Conservation (phyloP, 179 eudicot species). For the Silene noctiflora region DNA sequence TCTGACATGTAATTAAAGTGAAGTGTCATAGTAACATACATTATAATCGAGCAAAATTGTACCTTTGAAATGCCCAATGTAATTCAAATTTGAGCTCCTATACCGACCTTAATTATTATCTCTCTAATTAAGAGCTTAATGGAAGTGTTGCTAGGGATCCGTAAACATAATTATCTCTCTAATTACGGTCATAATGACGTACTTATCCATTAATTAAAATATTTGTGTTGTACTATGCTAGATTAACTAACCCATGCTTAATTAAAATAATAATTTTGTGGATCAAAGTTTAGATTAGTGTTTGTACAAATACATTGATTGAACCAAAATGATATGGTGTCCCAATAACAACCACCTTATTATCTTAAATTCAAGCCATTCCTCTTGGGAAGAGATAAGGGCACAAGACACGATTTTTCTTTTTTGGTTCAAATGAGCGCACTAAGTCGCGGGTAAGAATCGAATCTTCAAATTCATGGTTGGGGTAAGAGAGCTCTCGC, state of each 20-base stretch:
- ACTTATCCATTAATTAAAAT: slow-evolving; percentile 20
- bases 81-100: slow-evolving; percentile 1
- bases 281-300: slow-evolving; percentile 17
- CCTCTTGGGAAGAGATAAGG: slow-evolving; percentile 24
- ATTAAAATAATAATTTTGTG: background rate
- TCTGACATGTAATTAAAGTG: too few relatives aligned
- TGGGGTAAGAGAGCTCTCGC: too few relatives aligned
- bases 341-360: background rate
- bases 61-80: background rate
- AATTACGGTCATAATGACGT: slow-evolving; percentile 25
- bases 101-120: too few relatives aligned
- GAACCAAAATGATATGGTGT: slow-evolving; percentile 16
- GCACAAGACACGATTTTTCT: slow-evolving; percentile 9
- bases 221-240: background rate
- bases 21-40: too few relatives aligned
- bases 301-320: slow-evolving; percentile 1
- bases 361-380: slow-evolving; percentile 6
- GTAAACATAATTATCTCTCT: slow-evolving; percentile 14
- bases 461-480: too few relatives aligned
- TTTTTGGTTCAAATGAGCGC: too few relatives aligned
- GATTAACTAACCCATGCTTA: background rate
- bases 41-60: too few relatives aligned
- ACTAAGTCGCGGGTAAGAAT: too few relatives aligned
- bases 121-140: too few relatives aligned
- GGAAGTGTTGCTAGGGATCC: slow-evolving; percentile 21